Evolutionary conservation across 176 grass and related monocot species (phyloP).

Genomic region (Aegilops speltoides): DNA sequence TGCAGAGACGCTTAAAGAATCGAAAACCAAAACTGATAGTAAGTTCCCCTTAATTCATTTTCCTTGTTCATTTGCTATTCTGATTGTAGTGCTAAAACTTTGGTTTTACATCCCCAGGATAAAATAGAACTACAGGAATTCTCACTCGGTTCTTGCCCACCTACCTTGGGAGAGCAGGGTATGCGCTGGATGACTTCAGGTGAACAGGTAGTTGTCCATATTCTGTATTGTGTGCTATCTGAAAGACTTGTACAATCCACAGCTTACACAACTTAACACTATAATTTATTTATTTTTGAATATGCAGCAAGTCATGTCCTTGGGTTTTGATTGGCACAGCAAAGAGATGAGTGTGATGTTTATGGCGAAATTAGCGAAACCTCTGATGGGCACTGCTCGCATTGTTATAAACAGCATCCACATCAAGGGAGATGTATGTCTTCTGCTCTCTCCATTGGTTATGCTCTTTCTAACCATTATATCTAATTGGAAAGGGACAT

Average conservation of each 20-base stretch:
- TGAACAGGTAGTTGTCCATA: slow-evolving; percentile 56
- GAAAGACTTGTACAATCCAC: background rate
- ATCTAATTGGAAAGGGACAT: background rate
- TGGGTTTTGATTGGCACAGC: slow-evolving; percentile 92
- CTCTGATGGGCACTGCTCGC: slow-evolving; percentile 70
- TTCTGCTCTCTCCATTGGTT: slow-evolving; percentile 31
- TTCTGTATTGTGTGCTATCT: slow-evolving; percentile 1
- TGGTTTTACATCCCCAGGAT: slow-evolving; percentile 55
- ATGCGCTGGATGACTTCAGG: slow-evolving; percentile 81
- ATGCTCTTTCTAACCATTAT: slow-evolving; percentile 21
- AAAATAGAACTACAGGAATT: slow-evolving; percentile 96
- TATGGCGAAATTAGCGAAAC: slow-evolving; percentile 73
- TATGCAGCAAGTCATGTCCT: slow-evolving; percentile 78
- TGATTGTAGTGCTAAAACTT: slow-evolving; percentile 23
- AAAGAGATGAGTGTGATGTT: slow-evolving; percentile 96
- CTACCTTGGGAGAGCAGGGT: slow-evolving; percentile 75
- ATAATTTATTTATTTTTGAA: background rate
- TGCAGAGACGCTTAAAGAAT: slow-evolving; percentile 82
- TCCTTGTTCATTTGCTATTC: slow-evolving; percentile 26
- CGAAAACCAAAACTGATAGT: slow-evolving; percentile 84
- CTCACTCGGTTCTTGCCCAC: slow-evolving; percentile 76
- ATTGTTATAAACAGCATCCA: slow-evolving; percentile 93
- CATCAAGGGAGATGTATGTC: slow-evolving; percentile 92
- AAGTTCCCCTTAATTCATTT: slow-evolving; percentile 39
- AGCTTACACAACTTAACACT: background rate